Evolutionary conservation across 139 green algal genomes (phyloP).

Genomic region (Zygnema circumcarinatum): DNA sequence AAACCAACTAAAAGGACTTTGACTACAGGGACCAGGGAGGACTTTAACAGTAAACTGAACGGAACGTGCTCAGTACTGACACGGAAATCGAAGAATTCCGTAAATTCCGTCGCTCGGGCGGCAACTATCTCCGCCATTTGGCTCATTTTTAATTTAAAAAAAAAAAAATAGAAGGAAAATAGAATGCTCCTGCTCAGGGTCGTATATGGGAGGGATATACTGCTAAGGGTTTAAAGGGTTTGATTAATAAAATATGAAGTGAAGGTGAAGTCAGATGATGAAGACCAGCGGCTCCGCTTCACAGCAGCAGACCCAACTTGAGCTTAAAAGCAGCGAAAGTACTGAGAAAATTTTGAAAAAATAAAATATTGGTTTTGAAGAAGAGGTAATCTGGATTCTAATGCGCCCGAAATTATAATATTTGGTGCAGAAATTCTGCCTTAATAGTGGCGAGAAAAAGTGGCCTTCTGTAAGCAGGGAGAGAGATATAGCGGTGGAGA

Average conservation of each 20-base stretch:
- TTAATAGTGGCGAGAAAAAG: too few relatives aligned
- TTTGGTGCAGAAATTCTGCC: too few relatives aligned
- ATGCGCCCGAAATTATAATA: background rate
- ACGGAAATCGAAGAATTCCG: background rate
- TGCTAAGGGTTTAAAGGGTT: background rate
- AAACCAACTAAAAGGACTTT: background rate
- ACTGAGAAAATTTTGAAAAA: background rate
- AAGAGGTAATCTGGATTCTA: background rate
- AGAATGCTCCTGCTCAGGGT: too few relatives aligned
- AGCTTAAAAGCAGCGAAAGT: background rate
- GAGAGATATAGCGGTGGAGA: too few relatives aligned
- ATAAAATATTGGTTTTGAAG: background rate
- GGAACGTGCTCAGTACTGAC: background rate
- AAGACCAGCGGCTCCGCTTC: background rate
- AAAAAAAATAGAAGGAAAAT: too few relatives aligned
- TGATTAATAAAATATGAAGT: background rate
- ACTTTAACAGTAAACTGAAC: background rate
- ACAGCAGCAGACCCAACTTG: background rate
- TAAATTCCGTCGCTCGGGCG: background rate
- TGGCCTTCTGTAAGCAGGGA: too few relatives aligned
- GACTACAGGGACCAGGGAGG: too few relatives aligned
- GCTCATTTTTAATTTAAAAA: background rate
- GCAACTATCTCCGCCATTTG: too few relatives aligned
- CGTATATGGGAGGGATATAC: background rate
- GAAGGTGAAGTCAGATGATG: background rate